Evolutionary conservation across 75 land plant species (phyloP).

Genomic region (Pinus tabuliformis): DNA sequence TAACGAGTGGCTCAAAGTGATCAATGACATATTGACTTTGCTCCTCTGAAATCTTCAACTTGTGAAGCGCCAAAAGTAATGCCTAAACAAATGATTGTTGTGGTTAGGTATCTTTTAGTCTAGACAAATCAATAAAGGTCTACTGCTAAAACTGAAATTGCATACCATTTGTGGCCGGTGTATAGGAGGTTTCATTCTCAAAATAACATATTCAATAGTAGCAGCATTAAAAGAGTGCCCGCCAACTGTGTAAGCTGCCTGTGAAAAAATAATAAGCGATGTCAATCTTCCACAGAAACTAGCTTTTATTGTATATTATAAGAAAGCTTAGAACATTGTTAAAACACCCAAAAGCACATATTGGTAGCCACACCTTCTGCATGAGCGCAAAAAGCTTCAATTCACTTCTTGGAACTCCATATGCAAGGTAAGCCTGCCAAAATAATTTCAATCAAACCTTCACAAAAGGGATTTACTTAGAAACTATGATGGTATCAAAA

Average conservation of each 20-base stretch:
- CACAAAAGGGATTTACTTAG: neutral
- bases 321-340: neutral
- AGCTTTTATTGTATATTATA: neutral
- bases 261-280: conserved; percentile 6
- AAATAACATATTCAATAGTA: conserved; percentile 68
- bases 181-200: conserved; percentile 70
- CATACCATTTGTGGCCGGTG: conserved; percentile 91
- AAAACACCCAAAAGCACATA: neutral
- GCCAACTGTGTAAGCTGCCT: conserved; percentile 95
- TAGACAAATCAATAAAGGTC: conserved; percentile 2
- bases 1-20: conserved; percentile 55
- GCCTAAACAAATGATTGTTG: conserved; percentile 33
- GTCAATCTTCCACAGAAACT: neutral
- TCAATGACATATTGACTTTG: conserved; percentile 62
- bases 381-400: conserved; percentile 77
- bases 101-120: neutral
- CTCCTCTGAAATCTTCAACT: conserved; percentile 71
- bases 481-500: neutral
- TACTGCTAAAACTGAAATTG: neutral
- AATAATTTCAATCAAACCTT: neutral
- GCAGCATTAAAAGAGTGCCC: conserved; percentile 87
- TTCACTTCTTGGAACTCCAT: conserved; percentile 87
- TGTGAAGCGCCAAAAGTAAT: conserved; percentile 74
- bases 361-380: conserved; percentile 73
- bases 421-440: conserved; percentile 84